phyloP scores from a whole-genome alignment of 257 asterid genomes.

The Plantago ovata region DNA sequence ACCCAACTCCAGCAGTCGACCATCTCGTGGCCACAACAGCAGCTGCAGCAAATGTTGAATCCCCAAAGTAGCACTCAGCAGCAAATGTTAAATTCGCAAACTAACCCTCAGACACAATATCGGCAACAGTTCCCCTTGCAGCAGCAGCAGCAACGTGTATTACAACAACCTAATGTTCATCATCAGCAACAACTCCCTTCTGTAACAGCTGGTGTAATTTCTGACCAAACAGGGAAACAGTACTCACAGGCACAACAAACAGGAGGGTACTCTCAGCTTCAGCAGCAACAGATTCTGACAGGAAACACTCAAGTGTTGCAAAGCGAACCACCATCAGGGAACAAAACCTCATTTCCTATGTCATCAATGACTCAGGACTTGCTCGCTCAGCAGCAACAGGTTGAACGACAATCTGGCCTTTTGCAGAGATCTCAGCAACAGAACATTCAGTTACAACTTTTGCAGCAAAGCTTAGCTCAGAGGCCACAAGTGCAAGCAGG shows the following conservation, averaged over 20 bases:
- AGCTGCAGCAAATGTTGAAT: slow-evolving; percentile 46
- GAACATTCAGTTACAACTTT: slow-evolving; percentile 48
- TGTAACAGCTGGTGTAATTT: slow-evolving; percentile 27
- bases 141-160: slow-evolving; percentile 24
- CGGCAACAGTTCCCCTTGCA: slow-evolving; percentile 25
- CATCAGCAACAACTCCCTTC: slow-evolving; percentile 39
- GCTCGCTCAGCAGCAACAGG: slow-evolving; percentile 65
- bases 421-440: slow-evolving; percentile 63
- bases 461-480: slow-evolving; percentile 54
- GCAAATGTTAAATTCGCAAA: slow-evolving; percentile 28
- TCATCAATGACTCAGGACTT: slow-evolving; percentile 55
- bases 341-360: slow-evolving; percentile 39
- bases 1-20: slow-evolving; percentile 49
- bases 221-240: slow-evolving; percentile 41
- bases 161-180: slow-evolving; percentile 23
- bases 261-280: slow-evolving; percentile 47
- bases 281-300: slow-evolving; percentile 49
- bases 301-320: slow-evolving; percentile 43
- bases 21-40: slow-evolving; percentile 52
- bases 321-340: slow-evolving; percentile 29
- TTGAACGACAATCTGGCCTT: slow-evolving; percentile 47
- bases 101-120: slow-evolving; percentile 21
- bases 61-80: slow-evolving; percentile 32
- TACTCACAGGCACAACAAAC: slow-evolving; percentile 55
- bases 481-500: slow-evolving; percentile 51